Conservation (phyloP, 2,329 filamentous ascomycete genomes). For the Cryphonectria radicalis region DNA sequence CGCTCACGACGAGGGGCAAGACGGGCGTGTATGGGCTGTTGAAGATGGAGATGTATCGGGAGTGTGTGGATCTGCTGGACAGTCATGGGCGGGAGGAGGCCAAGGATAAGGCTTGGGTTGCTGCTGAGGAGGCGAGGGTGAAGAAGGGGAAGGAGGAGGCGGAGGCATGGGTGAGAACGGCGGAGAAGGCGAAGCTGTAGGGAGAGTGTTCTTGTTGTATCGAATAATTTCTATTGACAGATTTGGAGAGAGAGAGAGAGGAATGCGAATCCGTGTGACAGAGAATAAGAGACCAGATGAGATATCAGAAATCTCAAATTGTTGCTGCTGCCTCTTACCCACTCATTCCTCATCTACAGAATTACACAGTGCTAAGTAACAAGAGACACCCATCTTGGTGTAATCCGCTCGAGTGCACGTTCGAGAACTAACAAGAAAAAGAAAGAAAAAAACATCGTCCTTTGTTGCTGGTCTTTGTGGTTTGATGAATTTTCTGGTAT, state of each 20-base stretch:
- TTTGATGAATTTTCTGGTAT: constrained; percentile 26
- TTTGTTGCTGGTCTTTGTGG: constrained; percentile 7
- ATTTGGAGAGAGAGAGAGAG: too few relatives aligned
- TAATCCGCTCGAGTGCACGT: too few relatives aligned
- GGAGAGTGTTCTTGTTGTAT: not conserved
- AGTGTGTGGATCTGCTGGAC: constrained; percentile 63
- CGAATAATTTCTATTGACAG: too few relatives aligned
- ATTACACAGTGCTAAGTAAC: not conserved
- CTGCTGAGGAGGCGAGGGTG: constrained; percentile 46
- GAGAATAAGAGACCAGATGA: not conserved
- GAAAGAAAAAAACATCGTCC: too few relatives aligned
- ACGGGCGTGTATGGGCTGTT: constrained; percentile 71
- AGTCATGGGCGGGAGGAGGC: constrained; percentile 54
- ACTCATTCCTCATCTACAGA: not conserved
- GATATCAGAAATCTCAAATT: not conserved
- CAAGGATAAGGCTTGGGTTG: constrained; percentile 48
- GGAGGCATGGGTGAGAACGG: constrained; percentile 51
- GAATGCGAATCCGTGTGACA: too few relatives aligned
- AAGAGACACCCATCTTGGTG: too few relatives aligned
- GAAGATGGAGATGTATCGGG: constrained; percentile 77
- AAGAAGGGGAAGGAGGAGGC: constrained; percentile 51
- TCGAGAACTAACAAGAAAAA: too few relatives aligned
- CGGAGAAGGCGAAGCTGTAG: constrained; percentile 48
- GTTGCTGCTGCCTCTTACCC: constrained; percentile 1
- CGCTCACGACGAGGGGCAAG: constrained; percentile 64